Base-by-base conservation (phyloP, 2,329 filamentous ascomycete genomes). In the Fusarium burgessii region DNA sequence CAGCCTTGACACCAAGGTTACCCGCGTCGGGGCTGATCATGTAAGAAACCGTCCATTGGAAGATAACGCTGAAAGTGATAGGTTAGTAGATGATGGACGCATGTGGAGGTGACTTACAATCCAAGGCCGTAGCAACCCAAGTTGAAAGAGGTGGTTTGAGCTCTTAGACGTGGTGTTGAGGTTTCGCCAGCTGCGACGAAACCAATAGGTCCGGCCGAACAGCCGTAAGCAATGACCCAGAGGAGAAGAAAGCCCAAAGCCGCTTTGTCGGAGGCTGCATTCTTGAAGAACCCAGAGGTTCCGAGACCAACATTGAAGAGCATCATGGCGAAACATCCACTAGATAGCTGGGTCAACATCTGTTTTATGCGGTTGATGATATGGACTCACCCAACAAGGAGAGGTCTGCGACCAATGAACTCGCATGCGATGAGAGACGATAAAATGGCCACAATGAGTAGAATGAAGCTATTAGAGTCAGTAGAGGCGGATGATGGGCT, bases 1-100 rank as follows among this genome's bases (percentile, higher is more conserved):
- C 58, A 25, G 62, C 58, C 36, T 66, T 66, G 50, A 66, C 60
- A 10, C 62, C 62, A 18, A 66, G 32, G 7, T 66, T 66, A 25
- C 41, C 47, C 18, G 47, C 47, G 36, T 50, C 47, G 3, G 47
- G 47, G 17, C 47, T 50, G 47, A 50, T 50, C 47, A 50, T 50
- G 11, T 50, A 50, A 0, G 47, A 50, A 2, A 50, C 47, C 0
- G 47, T 50, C 47, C 47, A 50, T n/a, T 50, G 47, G 32, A 50
- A 50, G 32, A 50, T 32, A n/a, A 50, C 47, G 15, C 47, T 50
- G 20, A n/a, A 36, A n/a, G 11, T 3, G 6, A 11, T 4, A 8
- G 2, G 12, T 50, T 25, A 36, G 12, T 1, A 6, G 7, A n/a
- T 5, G 7, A 6, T 18, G 4, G 3, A 2, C 7, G 15, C 3